These are phyloP conservation scores for Pezizomycotina sp. DNA, from an alignment of 2,329 filamentous ascomycete genomes.

Conservation along the genomic window DNA sequence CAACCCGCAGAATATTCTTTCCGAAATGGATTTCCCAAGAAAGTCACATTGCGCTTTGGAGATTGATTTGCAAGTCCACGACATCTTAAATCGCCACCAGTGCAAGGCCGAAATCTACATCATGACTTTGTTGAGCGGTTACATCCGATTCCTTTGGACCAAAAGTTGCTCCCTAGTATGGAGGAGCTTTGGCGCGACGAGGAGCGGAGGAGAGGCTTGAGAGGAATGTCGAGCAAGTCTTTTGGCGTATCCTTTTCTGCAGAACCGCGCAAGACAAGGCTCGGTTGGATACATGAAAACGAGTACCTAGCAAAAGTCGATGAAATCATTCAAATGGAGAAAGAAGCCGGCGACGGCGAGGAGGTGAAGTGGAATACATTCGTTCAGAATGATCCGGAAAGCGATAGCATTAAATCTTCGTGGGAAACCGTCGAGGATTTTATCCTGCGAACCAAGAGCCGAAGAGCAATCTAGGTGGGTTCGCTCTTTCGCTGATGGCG, in stretches of 20 bases:
- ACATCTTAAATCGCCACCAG: slow-evolving; percentile 69
- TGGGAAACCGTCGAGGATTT: slow-evolving; percentile 77
- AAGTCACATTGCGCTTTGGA: slow-evolving; percentile 80
- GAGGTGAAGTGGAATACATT: slow-evolving; percentile 49
- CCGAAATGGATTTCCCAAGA: slow-evolving; percentile 49
- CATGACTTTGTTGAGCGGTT: slow-evolving; percentile 68
- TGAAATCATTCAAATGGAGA: slow-evolving; percentile 49
- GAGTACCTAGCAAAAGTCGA: slow-evolving; percentile 55
- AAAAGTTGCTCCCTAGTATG: slow-evolving; percentile 88
- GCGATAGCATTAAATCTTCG: slow-evolving; percentile 51
- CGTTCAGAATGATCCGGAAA: slow-evolving; percentile 38
- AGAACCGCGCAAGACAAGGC: slow-evolving; percentile 54
- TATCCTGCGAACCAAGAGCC: too few relatives aligned
- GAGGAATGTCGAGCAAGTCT: slow-evolving; percentile 53
- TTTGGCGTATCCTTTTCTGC: slow-evolving; percentile 71
- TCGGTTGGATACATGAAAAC: slow-evolving; percentile 85
- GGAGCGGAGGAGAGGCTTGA: slow-evolving; percentile 54
- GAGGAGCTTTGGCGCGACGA: slow-evolving; percentile 86
- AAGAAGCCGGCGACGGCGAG: slow-evolving; percentile 32
- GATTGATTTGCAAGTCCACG: slow-evolving; percentile 72
- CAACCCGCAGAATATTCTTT: slow-evolving; percentile 40
- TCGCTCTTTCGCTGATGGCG: too few relatives aligned
- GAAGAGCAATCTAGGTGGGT: too few relatives aligned
- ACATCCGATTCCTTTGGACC: slow-evolving; percentile 44
- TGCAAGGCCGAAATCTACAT: slow-evolving; percentile 62